These are phyloP conservation scores for Mallotus nudiflorus DNA, from an alignment of 345 rosid genomes.

Conservation along the genomic window DNA sequence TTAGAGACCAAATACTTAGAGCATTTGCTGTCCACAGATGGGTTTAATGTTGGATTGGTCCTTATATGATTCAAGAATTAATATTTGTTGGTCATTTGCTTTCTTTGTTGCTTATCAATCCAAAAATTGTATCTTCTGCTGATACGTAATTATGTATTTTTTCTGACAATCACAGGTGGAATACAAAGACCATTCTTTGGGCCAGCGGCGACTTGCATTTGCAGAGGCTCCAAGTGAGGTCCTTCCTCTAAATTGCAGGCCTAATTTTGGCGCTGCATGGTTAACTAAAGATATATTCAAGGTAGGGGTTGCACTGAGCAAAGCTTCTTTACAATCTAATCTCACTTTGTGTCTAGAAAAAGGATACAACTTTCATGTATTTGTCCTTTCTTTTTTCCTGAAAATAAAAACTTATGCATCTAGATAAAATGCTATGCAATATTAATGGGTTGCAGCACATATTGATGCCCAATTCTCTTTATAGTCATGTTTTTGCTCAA, in stretches of 20 bases:
- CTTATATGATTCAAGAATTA: too few relatives aligned
- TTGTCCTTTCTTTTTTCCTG: neutral
- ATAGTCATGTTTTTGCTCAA: neutral
- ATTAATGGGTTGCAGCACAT: neutral
- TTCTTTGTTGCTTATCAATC: neutral
- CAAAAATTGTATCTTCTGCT: neutral
- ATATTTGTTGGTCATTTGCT: neutral
- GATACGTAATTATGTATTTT: neutral
- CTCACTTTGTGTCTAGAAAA: neutral
- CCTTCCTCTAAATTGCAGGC: conserved; percentile 85
- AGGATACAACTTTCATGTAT: conserved; percentile 1
- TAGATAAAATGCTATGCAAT: neutral
- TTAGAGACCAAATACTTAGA: too few relatives aligned
- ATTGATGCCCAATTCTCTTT: neutral
- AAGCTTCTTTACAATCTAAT: conserved; percentile 16
- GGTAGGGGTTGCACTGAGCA: conserved; percentile 46
- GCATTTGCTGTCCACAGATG: too few relatives aligned
- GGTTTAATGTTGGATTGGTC: too few relatives aligned
- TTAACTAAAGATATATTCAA: conserved; percentile 75
- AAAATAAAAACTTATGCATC: neutral
- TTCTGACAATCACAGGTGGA: conserved; percentile 56
- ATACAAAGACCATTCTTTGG: conserved; percentile 65
- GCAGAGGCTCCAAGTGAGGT: conserved; percentile 92
- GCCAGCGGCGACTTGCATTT: conserved; percentile 55
- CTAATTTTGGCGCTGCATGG: conserved; percentile 76